Evolutionary conservation across 345 rosid genomes (phyloP).

Genomic region (Arabidopsis suecica): DNA sequence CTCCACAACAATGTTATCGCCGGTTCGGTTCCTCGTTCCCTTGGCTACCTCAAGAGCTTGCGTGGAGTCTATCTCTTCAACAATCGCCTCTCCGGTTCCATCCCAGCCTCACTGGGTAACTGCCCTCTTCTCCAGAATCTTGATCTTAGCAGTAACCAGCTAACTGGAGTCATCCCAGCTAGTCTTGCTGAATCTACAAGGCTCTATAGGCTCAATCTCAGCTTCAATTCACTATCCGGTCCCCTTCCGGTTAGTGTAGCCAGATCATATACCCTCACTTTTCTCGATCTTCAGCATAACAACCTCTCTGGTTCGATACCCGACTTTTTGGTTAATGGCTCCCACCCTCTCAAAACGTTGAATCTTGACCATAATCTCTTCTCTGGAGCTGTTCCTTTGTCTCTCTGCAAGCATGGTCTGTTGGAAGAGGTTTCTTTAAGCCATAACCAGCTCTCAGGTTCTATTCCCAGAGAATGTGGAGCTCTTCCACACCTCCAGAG

Average conservation of each 20-base stretch:
- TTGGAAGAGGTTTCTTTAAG: constrained; percentile 63
- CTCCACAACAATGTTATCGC: constrained; percentile 75
- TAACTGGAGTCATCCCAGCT: constrained; percentile 67
- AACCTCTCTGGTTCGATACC: constrained; percentile 82
- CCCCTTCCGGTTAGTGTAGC: constrained; percentile 59
- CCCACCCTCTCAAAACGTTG: constrained; percentile 52
- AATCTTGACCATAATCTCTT: constrained; percentile 59
- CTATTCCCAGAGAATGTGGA: constrained; percentile 61
- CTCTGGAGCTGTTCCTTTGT: constrained; percentile 62
- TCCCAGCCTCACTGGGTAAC: constrained; percentile 79
- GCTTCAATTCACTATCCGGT: constrained; percentile 71
- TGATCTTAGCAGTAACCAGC: constrained; percentile 72
- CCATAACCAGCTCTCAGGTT: constrained; percentile 67
- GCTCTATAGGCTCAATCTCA: constrained; percentile 69
- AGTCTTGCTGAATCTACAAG: constrained; percentile 70
- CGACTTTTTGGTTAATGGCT: constrained; percentile 50
- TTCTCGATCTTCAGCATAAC: constrained; percentile 74
- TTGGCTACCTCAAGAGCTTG: constrained; percentile 75
- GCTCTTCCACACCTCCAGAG: constrained; percentile 54
- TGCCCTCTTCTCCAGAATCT: constrained; percentile 70
- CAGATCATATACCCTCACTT: constrained; percentile 58
- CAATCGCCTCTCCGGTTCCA: constrained; percentile 79
- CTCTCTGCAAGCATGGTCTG: constrained; percentile 55
- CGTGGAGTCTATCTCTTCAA: constrained; percentile 90
- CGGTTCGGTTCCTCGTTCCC: constrained; percentile 76